Evolutionary conservation across 1,284 basidiomycete genomes (phyloP).

Genomic region (Cutaneotrichosporon mucoides): DNA sequence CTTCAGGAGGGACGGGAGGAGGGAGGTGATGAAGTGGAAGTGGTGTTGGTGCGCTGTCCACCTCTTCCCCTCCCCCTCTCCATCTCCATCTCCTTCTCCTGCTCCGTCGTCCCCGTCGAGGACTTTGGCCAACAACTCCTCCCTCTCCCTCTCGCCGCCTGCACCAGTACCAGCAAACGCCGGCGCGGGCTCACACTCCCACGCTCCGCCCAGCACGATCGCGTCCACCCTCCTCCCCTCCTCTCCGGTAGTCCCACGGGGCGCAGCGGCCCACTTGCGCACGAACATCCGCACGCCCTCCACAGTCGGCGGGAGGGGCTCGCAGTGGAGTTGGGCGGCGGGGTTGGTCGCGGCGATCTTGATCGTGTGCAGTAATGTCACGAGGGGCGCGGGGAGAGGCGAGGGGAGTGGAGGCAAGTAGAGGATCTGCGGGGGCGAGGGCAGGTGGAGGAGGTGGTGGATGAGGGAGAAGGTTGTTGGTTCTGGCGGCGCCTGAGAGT

Average conservation of each 20-base stretch:
- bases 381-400: slow-evolving; percentile 38
- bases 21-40: slow-evolving; percentile 69
- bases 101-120: no score
- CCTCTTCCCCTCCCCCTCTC: background rate
- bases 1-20: slow-evolving; percentile 70
- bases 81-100: background rate
- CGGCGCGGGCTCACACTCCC: slow-evolving; percentile 27
- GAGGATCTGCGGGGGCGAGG: slow-evolving; percentile 47
- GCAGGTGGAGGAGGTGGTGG: slow-evolving; percentile 42
- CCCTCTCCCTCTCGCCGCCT: background rate
- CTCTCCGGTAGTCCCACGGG: slow-evolving; percentile 39
- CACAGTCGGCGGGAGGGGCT: slow-evolving; percentile 40
- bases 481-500: slow-evolving; percentile 37
- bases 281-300: slow-evolving; percentile 39
- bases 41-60: slow-evolving; percentile 45
- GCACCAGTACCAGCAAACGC: no score
- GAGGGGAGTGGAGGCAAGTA: slow-evolving; percentile 42
- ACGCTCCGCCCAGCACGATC: slow-evolving; percentile 43
- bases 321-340: slow-evolving; percentile 43
- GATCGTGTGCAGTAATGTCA: slow-evolving; percentile 46
- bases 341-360: slow-evolving; percentile 35
- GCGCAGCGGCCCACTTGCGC: slow-evolving; percentile 37
- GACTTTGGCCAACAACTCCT: background rate
- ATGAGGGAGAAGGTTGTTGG: slow-evolving; percentile 42
- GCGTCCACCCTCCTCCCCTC: slow-evolving; percentile 46